phyloP scores from a whole-genome alignment of 768 basidiomycete genomes.

The Mycena sanguinolenta region DNA sequence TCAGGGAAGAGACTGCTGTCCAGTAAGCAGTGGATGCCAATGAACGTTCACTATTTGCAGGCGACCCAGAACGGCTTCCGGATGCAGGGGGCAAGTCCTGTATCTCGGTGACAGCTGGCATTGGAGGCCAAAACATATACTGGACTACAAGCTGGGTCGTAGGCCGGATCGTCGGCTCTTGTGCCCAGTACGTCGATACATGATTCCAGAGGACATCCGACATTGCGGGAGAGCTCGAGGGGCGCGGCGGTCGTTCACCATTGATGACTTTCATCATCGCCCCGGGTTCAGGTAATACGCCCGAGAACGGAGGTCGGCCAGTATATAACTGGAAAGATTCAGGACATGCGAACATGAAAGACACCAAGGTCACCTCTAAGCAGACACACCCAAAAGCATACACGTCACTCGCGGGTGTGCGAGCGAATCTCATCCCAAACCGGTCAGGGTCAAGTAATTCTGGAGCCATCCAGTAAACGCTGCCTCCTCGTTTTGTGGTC shows the following conservation, averaged over 20 bases:
- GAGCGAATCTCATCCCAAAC: not conserved
- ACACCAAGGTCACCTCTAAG: slow-evolving; percentile 10
- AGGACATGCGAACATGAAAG: not conserved
- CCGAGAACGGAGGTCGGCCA: slow-evolving; percentile 3
- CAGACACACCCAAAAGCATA: slow-evolving; percentile 30
- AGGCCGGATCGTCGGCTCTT: not conserved
- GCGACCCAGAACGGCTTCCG: too few species aligned
- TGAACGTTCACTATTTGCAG: too few species aligned
- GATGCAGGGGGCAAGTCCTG: too few species aligned
- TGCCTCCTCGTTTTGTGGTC: not conserved
- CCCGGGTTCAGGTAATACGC: not conserved
- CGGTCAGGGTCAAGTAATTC: not conserved
- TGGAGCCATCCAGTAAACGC: not conserved
- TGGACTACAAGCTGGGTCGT: not conserved
- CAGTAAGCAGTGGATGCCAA: too few species aligned
- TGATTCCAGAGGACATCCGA: not conserved
- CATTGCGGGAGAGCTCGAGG: not conserved
- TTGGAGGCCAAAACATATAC: not conserved
- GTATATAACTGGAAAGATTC: slow-evolving; percentile 6
- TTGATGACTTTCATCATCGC: slow-evolving; percentile 8
- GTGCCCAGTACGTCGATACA: not conserved
- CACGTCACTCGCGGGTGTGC: slow-evolving; percentile 25
- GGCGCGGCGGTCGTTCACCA: slow-evolving; percentile 8
- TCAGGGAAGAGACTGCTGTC: too few species aligned
- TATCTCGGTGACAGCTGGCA: not conserved